phyloP scores from a whole-genome alignment of 1,284 basidiomycete species.

The Limonomyces culmigenus region DNA sequence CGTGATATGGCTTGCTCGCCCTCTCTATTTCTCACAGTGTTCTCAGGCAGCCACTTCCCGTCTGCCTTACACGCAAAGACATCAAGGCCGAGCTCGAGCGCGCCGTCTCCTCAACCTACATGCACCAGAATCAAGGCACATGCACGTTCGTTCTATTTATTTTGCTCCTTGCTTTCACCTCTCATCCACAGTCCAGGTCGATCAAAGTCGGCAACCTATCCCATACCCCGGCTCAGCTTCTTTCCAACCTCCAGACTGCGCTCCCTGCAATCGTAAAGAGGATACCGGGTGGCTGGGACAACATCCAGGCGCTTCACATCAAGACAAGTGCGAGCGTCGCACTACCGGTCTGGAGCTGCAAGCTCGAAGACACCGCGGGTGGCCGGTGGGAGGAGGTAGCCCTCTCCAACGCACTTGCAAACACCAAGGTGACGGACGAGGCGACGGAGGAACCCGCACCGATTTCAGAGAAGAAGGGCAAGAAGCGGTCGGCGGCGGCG shows the following conservation, averaged over 20 bases:
- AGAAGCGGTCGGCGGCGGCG: slow-evolving; percentile 21
- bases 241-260: slow-evolving; percentile 67
- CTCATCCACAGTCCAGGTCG: slow-evolving; percentile 28
- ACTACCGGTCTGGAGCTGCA: slow-evolving; percentile 80
- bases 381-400: slow-evolving; percentile 14
- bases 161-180: neutral
- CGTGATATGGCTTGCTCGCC: slow-evolving; percentile 9
- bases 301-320: slow-evolving; percentile 80
- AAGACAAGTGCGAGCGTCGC: slow-evolving; percentile 81
- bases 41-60: slow-evolving; percentile 80
- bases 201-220: slow-evolving; percentile 73
- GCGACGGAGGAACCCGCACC: slow-evolving; percentile 8
- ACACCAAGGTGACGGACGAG: slow-evolving; percentile 13
- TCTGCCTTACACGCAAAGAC: slow-evolving; percentile 72
- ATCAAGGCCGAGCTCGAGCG: slow-evolving; percentile 81
- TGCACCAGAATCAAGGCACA: slow-evolving; percentile 86
- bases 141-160: slow-evolving; percentile 62
- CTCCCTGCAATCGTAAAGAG: slow-evolving; percentile 62
- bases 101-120: slow-evolving; percentile 85
- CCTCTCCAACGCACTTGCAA: slow-evolving; percentile 16
- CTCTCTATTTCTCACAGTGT: neutral
- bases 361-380: slow-evolving; percentile 30
- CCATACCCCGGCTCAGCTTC: slow-evolving; percentile 56
- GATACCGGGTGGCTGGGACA: slow-evolving; percentile 79
- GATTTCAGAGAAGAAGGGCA: slow-evolving; percentile 18